Evolutionary conservation across 345 rosid genomes (phyloP), one percentile per base, ranked within the genome.

Genomic region (Melaleuca quinquenervia): DNA sequence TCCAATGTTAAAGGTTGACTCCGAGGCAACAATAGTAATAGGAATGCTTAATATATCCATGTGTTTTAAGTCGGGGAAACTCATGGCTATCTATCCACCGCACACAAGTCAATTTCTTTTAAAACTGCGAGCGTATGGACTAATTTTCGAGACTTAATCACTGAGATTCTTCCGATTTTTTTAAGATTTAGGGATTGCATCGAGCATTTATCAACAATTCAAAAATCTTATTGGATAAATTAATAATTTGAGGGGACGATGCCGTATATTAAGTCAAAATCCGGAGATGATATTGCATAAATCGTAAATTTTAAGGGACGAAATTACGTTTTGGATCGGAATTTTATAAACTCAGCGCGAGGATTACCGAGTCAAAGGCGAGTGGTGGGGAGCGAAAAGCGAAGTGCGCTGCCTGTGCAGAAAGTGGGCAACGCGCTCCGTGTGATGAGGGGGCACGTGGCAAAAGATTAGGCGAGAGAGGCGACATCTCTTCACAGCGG

Each of bases 211-310:
- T 21, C 22, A 9, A 52, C 6, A 52, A 2, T 18, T 52, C 7
- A 52, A 8, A 9, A 7, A 52, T 1, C 1, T 0, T 5, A 14
- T 14, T 9, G 1, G 3, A 14, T 3, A 2, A 62, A 62, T 15
- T 15, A 14, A 27, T 12, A 29, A 1, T 15, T 29, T 15, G n/a
- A 8, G n/a, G 2, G 2, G 12, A 56, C 1, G 7, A 5, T 5
- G 26, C 5, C 6, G 1, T 11, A 0, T 1, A 26, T 5, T 5
- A 0, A 5, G 58, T 26, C 5, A 56, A 56, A 26, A 9, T 2
- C 11, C 0, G 11, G 5, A 4, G 11, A 58, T 2, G 9, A 0
- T 24, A 10, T 24, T 9, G 0, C 24, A 10, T 24, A 24, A 55
- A 55, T 9, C 24, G 24, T 9, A 24, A 24, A 0, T 1, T 10